Base-by-base conservation (phyloP, 73 alveolate species). In the Paramecium pentaurelia region DNA sequence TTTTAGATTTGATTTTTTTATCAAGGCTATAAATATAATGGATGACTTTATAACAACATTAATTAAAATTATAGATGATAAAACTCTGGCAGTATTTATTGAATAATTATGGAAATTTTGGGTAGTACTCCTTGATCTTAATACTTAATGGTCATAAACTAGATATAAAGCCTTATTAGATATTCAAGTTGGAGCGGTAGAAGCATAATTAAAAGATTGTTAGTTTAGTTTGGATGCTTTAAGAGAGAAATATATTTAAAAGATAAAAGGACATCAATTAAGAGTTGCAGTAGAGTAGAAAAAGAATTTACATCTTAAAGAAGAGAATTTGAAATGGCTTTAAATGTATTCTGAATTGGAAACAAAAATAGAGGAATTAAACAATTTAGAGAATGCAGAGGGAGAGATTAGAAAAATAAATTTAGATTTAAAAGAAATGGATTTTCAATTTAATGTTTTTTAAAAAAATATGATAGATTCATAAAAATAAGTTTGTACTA, bases 61-160 rank as follows among this genome's bases (percentile, higher is more conserved):
- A 80, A 40, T 80, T 5, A 30, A 42, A 32, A 47, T 25, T 14
- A 45, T 45, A 18, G 75, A 80, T 5, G 91, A 80, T 80, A 49
- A 36, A 80, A 80, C 47, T 45, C 6, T 80, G 7, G 47, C 91
- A 8, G 27, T 80, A 5, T 80, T 80, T 47, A 80, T 80, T 14
- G 91, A 80, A 49, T 80, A 80, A 44, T 49, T 80, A 42, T 80
- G 91, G 91, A 80, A 80, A 28, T 80, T 80, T 45, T 80, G 47
- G 71, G 91, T 80, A 20, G 37, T 45, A n/a, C 30, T 80, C 6
- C 30, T 80, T 3, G 77, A 80, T 49, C 1, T 80, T 4, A 80
- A 80, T 80, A 49, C 91, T 12, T 27, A 80, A 80, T 80, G 91
- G 91, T 49, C 71, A 11, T 27, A 80, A 36, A 47, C 36, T 1